These are phyloP conservation scores for Chloromonas sp. DNA, from an alignment of 163 green algal genomes.

Conservation along the genomic window DNA sequence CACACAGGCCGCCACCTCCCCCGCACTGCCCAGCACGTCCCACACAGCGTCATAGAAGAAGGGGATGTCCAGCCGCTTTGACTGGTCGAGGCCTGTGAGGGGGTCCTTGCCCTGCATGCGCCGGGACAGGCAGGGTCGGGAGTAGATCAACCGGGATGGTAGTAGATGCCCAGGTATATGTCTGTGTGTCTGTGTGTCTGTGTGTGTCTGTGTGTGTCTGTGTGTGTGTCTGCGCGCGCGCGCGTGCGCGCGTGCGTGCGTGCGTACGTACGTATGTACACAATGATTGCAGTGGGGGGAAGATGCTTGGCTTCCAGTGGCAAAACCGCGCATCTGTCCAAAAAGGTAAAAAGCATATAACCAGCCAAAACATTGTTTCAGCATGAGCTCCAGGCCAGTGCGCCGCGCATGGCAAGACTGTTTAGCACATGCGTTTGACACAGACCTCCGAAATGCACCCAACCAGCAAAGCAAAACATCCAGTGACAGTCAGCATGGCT, in stretches of 20 bases:
- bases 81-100: background rate
- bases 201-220: too few species aligned
- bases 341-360: too few species aligned
- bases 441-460: background rate
- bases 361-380: background rate
- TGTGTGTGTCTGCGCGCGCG: too few species aligned
- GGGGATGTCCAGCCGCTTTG: background rate
- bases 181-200: too few species aligned
- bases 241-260: too few species aligned
- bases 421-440: background rate
- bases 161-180: too few species aligned
- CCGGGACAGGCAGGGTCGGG: background rate
- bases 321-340: too few species aligned
- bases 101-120: background rate
- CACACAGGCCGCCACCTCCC: background rate
- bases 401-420: background rate
- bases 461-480: background rate
- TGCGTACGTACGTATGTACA: too few species aligned
- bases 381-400: background rate
- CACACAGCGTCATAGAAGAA: constrained; percentile 3
- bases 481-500: too few species aligned
- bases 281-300: too few species aligned
- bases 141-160: background rate
- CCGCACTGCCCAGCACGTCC: background rate
- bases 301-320: too few species aligned